phyloP scores from a whole-genome alignment of 1,284 basidiomycete genomes.

The Ceratobasidium theobromae region DNA sequence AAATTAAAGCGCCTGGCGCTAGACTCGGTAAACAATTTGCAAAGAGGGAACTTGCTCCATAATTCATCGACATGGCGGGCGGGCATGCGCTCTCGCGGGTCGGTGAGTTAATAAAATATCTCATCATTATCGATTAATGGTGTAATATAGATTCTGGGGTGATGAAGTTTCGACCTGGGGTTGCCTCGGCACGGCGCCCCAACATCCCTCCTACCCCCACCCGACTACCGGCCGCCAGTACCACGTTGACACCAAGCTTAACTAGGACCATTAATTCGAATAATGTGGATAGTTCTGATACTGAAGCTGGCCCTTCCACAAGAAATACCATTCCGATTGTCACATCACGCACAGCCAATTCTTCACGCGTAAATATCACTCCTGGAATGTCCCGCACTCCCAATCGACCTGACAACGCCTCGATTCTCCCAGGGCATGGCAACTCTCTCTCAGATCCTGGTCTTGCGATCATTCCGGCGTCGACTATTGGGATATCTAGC shows the following conservation, averaged over 20 bases:
- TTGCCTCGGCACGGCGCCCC: not conserved
- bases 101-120: not conserved
- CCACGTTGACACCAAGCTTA: not conserved
- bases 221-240: not conserved
- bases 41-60: not conserved
- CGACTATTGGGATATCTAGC: not conserved
- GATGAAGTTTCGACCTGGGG: conserved; percentile 22
- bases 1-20: not conserved
- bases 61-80: conserved; percentile 9
- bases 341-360: not conserved
- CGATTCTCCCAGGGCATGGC: not conserved
- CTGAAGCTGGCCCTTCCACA: not conserved
- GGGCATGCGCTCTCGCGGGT: conserved; percentile 16
- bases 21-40: not conserved
- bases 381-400: not conserved
- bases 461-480: not conserved
- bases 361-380: not conserved
- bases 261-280: not conserved
- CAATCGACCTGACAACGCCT: not conserved
- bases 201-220: not conserved
- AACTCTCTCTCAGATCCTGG: not conserved
- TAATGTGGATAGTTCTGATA: not conserved
- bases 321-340: not conserved
- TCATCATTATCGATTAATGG: not conserved
- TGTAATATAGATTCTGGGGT: not conserved